Evolutionary conservation across 23 red algal genomes (phyloP).

Genomic region (Cyanidiococcus yangmingshanensis): DNA sequence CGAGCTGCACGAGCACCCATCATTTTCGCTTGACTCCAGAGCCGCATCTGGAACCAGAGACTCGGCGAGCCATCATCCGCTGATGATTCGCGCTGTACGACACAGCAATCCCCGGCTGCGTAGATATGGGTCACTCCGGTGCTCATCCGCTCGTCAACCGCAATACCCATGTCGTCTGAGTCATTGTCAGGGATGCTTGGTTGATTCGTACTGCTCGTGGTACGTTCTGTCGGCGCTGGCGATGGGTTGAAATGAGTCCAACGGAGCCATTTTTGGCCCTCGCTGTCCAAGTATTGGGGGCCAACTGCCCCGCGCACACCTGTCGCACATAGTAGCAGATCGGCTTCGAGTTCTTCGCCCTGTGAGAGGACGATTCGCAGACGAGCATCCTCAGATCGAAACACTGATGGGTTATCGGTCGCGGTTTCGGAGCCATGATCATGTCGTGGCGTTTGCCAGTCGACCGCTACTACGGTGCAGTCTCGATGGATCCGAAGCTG

Average conservation of each 20-base stretch:
- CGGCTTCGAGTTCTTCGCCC: conserved; percentile 29
- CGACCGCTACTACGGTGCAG: background rate
- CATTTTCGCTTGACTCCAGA: conserved; percentile 65
- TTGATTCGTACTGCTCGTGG: background rate
- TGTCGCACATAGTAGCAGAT: conserved; percentile 51
- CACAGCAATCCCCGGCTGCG: conserved; percentile 81
- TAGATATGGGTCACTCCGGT: conserved; percentile 39
- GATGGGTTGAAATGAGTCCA: background rate
- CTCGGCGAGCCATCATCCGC: conserved; percentile 17
- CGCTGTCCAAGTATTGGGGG: background rate
- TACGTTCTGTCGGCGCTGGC: background rate
- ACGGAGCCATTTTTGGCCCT: background rate
- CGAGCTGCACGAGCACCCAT: conserved; percentile 44
- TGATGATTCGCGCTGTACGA: conserved; percentile 11
- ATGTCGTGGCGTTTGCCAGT: background rate
- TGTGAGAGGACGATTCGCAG: conserved; percentile 22
- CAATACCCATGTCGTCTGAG: conserved; percentile 19
- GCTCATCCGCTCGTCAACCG: conserved; percentile 37
- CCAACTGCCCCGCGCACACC: conserved; percentile 33
- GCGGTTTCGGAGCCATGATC: background rate
- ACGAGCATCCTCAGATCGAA: background rate
- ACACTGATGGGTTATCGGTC: background rate
- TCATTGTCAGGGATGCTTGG: background rate
- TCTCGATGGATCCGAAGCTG: background rate
- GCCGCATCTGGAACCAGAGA: conserved; percentile 75